Percentiles rank a stretch among this genome's conserved stretches.
phyloP scores from a whole-genome alignment of 2,329 filamentous ascomycete species.

The Aureobasidium namibiae region DNA sequence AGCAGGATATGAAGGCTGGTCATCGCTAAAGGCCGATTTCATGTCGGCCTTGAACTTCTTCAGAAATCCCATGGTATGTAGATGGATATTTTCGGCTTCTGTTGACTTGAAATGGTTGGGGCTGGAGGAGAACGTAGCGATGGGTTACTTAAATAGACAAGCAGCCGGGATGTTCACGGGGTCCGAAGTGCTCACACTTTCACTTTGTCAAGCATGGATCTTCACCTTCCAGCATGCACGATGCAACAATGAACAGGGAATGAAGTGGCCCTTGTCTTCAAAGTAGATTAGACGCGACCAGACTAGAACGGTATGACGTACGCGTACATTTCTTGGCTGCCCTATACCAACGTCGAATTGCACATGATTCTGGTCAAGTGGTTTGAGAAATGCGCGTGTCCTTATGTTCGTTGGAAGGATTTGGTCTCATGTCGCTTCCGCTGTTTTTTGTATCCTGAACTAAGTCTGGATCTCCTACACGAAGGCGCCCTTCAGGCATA shows the following conservation, averaged over 20 bases:
- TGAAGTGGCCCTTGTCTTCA: neutral
- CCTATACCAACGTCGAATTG: neutral
- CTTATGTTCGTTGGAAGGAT: neutral
- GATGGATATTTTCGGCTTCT: neutral
- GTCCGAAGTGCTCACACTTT: neutral
- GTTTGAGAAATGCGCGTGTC: neutral
- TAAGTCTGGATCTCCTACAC: neutral
- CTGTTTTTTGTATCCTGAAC: neutral
- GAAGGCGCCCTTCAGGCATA: neutral
- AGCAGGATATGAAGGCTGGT: slow-evolving; percentile 3
- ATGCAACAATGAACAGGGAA: slow-evolving; percentile 2
- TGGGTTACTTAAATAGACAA: neutral
- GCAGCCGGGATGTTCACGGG: neutral
- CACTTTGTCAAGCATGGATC: neutral
- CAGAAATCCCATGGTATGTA: slow-evolving; percentile 20
- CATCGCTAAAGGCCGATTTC: slow-evolving; percentile 11
- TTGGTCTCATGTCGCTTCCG: neutral
- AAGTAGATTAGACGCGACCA: neutral
- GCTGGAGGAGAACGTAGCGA: neutral
- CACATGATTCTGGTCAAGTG: neutral
- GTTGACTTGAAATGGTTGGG: neutral
- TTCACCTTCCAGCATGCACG: neutral
- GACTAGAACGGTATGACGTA: slow-evolving; percentile 2
- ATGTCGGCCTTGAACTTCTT: slow-evolving; percentile 25
- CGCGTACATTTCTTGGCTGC: slow-evolving; percentile 5